These are phyloP conservation scores for Fusarium sp. DNA, from an alignment of 2,329 filamentous ascomycete species.

Conservation along the genomic window DNA sequence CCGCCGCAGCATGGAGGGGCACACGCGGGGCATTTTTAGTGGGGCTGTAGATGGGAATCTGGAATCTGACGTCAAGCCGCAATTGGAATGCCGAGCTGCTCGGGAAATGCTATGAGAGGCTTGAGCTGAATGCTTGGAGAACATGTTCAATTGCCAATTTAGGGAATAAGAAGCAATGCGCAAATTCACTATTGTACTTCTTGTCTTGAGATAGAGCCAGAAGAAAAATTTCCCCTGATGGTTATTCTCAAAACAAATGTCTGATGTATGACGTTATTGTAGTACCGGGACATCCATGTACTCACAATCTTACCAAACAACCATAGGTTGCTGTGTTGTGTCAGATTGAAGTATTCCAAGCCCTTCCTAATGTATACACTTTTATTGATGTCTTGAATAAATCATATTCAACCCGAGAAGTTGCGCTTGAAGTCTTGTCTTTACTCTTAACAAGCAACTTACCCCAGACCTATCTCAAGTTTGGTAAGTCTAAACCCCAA, in stretches of 20 bases:
- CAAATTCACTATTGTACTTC: no score
- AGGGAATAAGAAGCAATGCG: not conserved
- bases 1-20: slow-evolving; percentile 41
- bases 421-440: not conserved
- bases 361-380: fast-evolving
- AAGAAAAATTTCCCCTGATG: no score
- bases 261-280: no score
- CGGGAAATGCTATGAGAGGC: slow-evolving; percentile 20
- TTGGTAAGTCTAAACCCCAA: no score
- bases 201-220: no score
- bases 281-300: no score
- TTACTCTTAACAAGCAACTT: not conserved
- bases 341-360: not conserved
- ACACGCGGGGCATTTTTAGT: slow-evolving; percentile 45
- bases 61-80: slow-evolving; percentile 44
- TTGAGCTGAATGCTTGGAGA: not conserved
- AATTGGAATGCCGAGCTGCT: slow-evolving; percentile 11
- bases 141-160: not conserved
- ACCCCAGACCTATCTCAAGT: not conserved
- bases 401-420: no score
- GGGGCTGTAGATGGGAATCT: slow-evolving; percentile 38
- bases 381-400: not conserved
- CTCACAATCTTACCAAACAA: no score
- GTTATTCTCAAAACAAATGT: no score
- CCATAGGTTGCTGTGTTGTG: not conserved